Evolutionary conservation across 495 filamentous ascomycete species (phyloP), one percentile per base, ranked within the genome.

Genomic region (Aspergillus conjunctus): DNA sequence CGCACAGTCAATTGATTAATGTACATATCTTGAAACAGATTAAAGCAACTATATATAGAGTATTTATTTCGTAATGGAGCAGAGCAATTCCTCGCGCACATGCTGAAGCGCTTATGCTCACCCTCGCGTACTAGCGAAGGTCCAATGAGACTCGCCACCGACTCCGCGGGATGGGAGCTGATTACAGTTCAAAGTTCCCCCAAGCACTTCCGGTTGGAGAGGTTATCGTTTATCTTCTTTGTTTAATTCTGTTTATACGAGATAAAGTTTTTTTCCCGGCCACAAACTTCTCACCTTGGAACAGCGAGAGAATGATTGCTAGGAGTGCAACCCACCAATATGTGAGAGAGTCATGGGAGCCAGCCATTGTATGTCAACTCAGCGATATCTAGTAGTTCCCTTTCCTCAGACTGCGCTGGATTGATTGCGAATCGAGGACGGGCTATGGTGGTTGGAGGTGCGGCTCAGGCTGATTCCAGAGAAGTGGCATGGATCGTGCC

Each of bases 21-120:
- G 57, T 26, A 26, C 26, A 26, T 26, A 2, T 26, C 26, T 26
- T 26, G 26, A 53, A 39, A 59, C 37, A 39, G n/a, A n/a, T 50
- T 14, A 18, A 21, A 59, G 49, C 57, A 46, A 34, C 49, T 59
- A 59, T 59, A 59, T 59, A 59, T 59, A 59, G 57, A 37, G 54
- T 32, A 3, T 58, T 15, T 11, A 8, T 21, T 43, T 17, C 10
- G 39, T 43, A 43, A 43, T 32, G 12, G 22, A 31, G 17, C 18
- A 44, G 20, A 55, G 43, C 26, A 15, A 17, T 51, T 33, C 34
- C 48, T 41, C 51, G 33, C 48, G 56, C 39, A 5, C 12, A 43
- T 43, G 39, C 39, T 17, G 39, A 43, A 17, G 17, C 7, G 9
- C 56, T 45, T 34, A 39, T 54, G 52, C 26, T 33, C n/a, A 51